These are phyloP conservation scores for Adiantum capillusveneris DNA, from an alignment of 75 land plant species.

Conservation along the genomic window DNA sequence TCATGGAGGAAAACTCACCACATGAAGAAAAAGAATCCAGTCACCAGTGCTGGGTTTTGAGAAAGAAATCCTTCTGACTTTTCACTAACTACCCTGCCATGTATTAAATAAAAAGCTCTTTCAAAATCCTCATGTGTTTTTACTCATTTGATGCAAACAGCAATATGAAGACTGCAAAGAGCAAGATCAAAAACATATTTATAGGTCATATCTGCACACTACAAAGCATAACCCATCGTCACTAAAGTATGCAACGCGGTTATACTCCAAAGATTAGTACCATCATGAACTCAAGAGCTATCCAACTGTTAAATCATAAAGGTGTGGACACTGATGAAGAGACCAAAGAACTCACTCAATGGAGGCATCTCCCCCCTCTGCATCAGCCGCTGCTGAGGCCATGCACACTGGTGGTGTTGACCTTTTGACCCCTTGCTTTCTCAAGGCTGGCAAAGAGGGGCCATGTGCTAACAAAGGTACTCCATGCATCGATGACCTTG, in stretches of 20 bases:
- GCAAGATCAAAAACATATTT: not conserved
- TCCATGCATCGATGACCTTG: slow-evolving; percentile 1
- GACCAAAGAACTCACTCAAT: not conserved
- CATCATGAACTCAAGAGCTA: not conserved
- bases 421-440: not conserved
- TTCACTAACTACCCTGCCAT: slow-evolving; percentile 1
- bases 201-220: not conserved
- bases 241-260: not conserved
- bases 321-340: not conserved
- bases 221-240: too few species aligned
- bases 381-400: not conserved
- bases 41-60: slow-evolving; percentile 26
- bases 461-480: not conserved
- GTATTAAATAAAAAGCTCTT: not conserved
- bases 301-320: not conserved
- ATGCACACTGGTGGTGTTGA: not conserved
- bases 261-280: not conserved
- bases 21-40: slow-evolving; percentile 39
- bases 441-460: not conserved
- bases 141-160: not conserved
- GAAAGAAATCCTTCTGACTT: slow-evolving; percentile 6
- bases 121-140: too few species aligned
- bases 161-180: not conserved
- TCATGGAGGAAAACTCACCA: slow-evolving; percentile 13
- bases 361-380: not conserved